Evolutionary conservation across 345 rosid species (phyloP).

Genomic region (Eucalyptus polyanthemos): DNA sequence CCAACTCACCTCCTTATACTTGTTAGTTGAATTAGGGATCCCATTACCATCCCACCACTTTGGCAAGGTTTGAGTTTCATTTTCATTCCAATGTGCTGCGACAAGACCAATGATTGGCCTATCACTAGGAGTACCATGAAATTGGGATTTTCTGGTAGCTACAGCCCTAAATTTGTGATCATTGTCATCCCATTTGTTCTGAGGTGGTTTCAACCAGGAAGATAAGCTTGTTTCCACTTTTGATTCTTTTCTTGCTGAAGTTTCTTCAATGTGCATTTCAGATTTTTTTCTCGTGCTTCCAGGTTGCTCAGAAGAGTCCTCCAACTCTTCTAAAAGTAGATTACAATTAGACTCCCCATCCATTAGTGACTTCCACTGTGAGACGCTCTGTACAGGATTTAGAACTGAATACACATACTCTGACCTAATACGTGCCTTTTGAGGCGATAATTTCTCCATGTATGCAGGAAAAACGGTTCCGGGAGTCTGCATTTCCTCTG

Average conservation of each 20-base stretch:
- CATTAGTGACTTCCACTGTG: slow-evolving; percentile 21
- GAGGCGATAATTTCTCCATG: slow-evolving; percentile 22
- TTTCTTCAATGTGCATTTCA: slow-evolving; percentile 7
- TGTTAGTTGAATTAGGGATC: slow-evolving; percentile 89
- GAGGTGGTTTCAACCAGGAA: slow-evolving; percentile 38
- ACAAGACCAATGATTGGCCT: slow-evolving; percentile 91
- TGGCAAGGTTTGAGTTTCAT: slow-evolving; percentile 39
- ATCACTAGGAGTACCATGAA: slow-evolving; percentile 43
- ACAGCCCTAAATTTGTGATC: not conserved
- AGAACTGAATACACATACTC: slow-evolving; percentile 56
- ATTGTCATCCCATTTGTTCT: not conserved
- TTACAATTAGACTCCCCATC: slow-evolving; percentile 10
- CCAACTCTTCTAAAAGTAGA: slow-evolving; percentile 8
- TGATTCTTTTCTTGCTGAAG: slow-evolving; percentile 4
- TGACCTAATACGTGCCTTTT: slow-evolving; percentile 57
- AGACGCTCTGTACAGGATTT: slow-evolving; percentile 33
- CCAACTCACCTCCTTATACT: slow-evolving; percentile 73
- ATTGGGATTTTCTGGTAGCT: slow-evolving; percentile 3
- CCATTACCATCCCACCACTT: slow-evolving; percentile 99
- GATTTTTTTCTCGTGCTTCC: slow-evolving; percentile 17
- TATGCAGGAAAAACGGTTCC: slow-evolving; percentile 75
- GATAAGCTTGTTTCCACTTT: slow-evolving; percentile 43
- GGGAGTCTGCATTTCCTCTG: slow-evolving; percentile 97
- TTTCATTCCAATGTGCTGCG: slow-evolving; percentile 82
- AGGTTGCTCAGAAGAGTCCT: slow-evolving; percentile 13